These are phyloP conservation scores for Luffa aegyptiaca DNA, from an alignment of 306 rosid genomes.

Conservation along the genomic window DNA sequence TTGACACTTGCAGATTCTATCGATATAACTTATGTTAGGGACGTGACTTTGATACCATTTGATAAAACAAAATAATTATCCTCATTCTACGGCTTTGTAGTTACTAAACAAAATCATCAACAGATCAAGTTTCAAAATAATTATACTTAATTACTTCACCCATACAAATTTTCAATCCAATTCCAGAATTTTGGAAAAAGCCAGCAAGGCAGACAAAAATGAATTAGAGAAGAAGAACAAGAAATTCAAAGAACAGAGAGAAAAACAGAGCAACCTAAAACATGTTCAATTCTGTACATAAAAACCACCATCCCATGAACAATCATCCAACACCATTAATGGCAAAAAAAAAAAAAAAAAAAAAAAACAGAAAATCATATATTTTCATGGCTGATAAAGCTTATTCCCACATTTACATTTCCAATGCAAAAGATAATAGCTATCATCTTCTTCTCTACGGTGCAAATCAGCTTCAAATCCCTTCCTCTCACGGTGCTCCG, in stretches of 20 bases:
- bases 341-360: background rate
- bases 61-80: too few species aligned
- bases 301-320: background rate
- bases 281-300: background rate
- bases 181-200: background rate
- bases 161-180: background rate
- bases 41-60: too few species aligned
- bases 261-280: background rate
- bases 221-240: background rate
- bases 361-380: background rate
- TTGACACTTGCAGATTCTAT: too few species aligned
- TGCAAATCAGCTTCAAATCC: conserved; percentile 15
- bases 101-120: too few species aligned
- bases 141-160: too few species aligned
- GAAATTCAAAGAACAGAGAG: background rate
- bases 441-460: conserved; percentile 37
- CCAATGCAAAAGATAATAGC: conserved; percentile 78
- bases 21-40: too few species aligned
- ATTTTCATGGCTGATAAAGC: conserved; percentile 53
- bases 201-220: background rate
- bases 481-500: conserved; percentile 33
- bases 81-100: too few species aligned
- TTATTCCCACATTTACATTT: conserved; percentile 76
- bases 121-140: too few species aligned
- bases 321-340: background rate